A percentile compares a stretch with the other conserved stretches of the same genome.
These are phyloP conservation scores for Phytophthora podocarpi DNA, from an alignment of 352 stramenopile genomes.

Conservation along the genomic window DNA sequence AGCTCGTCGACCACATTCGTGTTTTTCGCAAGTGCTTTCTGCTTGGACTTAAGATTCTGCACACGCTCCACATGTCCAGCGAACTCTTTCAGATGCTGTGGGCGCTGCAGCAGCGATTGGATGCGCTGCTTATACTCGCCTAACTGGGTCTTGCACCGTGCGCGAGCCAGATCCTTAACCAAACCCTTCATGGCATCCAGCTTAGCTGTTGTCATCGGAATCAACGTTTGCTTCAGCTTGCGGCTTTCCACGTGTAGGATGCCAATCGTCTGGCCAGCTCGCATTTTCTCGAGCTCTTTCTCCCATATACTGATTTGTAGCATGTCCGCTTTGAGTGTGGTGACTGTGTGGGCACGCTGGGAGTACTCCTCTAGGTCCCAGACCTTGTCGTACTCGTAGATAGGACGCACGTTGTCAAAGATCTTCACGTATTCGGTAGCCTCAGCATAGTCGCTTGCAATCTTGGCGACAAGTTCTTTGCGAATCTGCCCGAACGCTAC, in stretches of 20 bases:
- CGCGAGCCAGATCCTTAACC: slow-evolving; percentile 89
- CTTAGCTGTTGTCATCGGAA: slow-evolving; percentile 92
- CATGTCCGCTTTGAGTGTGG: slow-evolving; percentile 90
- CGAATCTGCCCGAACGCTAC: slow-evolving; percentile 79
- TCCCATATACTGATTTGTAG: slow-evolving; percentile 91
- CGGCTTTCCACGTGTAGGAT: slow-evolving; percentile 93
- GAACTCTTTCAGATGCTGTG: slow-evolving; percentile 93
- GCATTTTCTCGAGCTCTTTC: slow-evolving; percentile 95
- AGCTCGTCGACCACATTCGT: slow-evolving; percentile 93
- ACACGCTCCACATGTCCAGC: slow-evolving; percentile 85
- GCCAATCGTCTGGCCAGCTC: slow-evolving; percentile 89
- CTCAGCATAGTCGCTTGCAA: slow-evolving; percentile 86
- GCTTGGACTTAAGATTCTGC: slow-evolving; percentile 72
- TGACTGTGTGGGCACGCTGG: slow-evolving; percentile 82
- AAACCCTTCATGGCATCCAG: slow-evolving; percentile 93
- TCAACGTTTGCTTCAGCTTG: slow-evolving; percentile 93
- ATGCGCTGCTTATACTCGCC: slow-evolving; percentile 92
- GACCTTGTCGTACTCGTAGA: slow-evolving; percentile 91
- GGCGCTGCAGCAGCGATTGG: slow-evolving; percentile 79
- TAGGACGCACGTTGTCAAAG: slow-evolving; percentile 92
- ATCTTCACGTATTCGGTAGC: slow-evolving; percentile 91
- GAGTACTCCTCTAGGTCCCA: slow-evolving; percentile 92
- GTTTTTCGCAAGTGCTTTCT: slow-evolving; percentile 84
- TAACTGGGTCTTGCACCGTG: slow-evolving; percentile 89
- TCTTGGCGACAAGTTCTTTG: slow-evolving; percentile 82